A percentile compares a stretch with the other conserved stretches of the same genome.
phyloP scores from a whole-genome alignment of 768 basidiomycete genomes.

The Leucosporidium creatinivorum region DNA sequence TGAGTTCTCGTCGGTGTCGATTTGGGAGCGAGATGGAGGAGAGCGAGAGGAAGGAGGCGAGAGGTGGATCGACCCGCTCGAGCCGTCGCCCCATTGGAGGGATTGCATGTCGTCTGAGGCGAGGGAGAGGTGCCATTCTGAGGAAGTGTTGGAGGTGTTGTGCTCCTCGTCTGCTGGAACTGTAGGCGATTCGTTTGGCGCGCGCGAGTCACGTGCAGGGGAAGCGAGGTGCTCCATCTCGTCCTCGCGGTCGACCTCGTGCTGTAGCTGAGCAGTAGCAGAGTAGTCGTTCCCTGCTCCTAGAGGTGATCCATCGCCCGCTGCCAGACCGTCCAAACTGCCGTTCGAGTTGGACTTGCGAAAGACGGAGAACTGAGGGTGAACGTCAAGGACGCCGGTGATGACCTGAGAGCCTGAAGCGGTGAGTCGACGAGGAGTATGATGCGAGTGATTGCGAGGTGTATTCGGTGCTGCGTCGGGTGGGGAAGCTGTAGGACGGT shows the following conservation, averaged over 20 bases:
- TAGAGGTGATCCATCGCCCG: background rate
- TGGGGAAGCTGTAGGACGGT: no score
- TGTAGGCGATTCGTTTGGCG: background rate
- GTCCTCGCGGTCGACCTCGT: background rate
- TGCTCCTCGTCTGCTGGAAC: background rate
- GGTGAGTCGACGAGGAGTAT: background rate
- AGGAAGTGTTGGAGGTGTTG: conserved; percentile 3
- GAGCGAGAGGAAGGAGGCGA: background rate
- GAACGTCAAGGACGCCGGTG: conserved; percentile 15
- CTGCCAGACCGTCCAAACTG: background rate
- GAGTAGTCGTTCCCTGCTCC: background rate
- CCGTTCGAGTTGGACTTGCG: conserved; percentile 14
- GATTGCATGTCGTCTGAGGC: conserved; percentile 13
- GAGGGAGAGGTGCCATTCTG: conserved; percentile 21
- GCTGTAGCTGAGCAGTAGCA: no score
- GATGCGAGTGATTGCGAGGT: no score
- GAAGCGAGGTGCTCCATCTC: conserved; percentile 18
- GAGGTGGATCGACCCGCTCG: background rate
- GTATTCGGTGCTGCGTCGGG: no score
- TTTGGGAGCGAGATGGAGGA: background rate
- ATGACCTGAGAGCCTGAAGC: conserved; percentile 18
- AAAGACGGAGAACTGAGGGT: conserved; percentile 31
- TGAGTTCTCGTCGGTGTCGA: background rate
- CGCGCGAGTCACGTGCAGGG: conserved; percentile 1
- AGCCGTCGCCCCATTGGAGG: background rate